A percentile compares a stretch with the other conserved stretches of the same genome.
Conservation (phyloP, 2,329 filamentous ascomycete genomes). For the Beauveria medogensis region DNA sequence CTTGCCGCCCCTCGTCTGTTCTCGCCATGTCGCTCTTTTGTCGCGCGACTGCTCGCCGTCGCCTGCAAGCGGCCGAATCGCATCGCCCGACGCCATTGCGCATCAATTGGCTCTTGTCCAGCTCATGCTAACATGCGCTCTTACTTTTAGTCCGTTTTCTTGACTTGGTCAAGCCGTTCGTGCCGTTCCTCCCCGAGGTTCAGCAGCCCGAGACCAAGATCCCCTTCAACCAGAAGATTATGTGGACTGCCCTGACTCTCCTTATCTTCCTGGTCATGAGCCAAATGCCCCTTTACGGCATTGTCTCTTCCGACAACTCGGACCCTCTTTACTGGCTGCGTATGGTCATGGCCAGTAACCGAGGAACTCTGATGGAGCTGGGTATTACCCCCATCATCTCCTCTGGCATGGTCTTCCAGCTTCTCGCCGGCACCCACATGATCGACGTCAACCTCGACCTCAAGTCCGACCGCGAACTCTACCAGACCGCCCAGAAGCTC, state of each 20-base stretch:
- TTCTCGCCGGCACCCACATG: constrained; percentile 97
- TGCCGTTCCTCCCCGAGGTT: constrained; percentile 98
- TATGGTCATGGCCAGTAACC: constrained; percentile 99
- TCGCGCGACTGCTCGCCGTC: constrained; percentile 10
- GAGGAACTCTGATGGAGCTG: constrained; percentile 91
- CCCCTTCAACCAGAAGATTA: constrained; percentile 96
- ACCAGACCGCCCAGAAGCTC: constrained; percentile 99
- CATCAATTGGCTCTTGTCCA: constrained; percentile 8
- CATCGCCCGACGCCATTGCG: constrained; percentile 20
- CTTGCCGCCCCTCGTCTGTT: neutral
- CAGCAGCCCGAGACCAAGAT: constrained; percentile 97
- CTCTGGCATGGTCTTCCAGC: constrained; percentile 99
- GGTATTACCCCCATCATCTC: constrained; percentile 99
- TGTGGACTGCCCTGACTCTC: constrained; percentile 90
- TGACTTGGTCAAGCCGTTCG: constrained; percentile 98
- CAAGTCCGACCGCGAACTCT: constrained; percentile 98
- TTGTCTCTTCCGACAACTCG: constrained; percentile 96
- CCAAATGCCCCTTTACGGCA: constrained; percentile 98
- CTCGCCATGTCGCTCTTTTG: neutral
- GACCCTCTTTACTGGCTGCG: constrained; percentile 99
- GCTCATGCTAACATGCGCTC: constrained; percentile 20
- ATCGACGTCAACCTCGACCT: constrained; percentile 99
- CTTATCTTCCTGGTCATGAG: constrained; percentile 99
- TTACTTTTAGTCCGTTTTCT: constrained; percentile 79
- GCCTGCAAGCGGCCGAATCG: constrained; percentile 15